Percentiles rank a stretch among this genome's conserved stretches.
phyloP scores from a whole-genome alignment of 2,329 filamentous ascomycete species.

The Graphium sp. region DNA sequence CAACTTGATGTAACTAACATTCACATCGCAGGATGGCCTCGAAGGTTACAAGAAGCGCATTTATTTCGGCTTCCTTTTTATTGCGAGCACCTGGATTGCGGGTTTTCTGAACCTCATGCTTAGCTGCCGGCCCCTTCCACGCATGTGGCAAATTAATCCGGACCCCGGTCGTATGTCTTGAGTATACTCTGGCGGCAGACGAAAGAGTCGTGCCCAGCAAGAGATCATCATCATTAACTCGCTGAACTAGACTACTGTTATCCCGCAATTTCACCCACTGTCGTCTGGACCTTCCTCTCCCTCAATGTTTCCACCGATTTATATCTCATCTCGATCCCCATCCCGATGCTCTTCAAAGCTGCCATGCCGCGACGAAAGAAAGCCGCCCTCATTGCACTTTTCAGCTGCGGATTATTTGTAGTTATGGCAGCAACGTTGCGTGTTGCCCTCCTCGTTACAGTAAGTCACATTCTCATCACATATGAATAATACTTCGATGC shows the following conservation, averaged over 20 bases:
- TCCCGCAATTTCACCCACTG: slow-evolving; percentile 28
- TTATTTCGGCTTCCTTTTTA: slow-evolving; percentile 29
- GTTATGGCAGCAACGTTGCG: slow-evolving; percentile 14
- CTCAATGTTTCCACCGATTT: slow-evolving; percentile 39
- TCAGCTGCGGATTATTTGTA: slow-evolving; percentile 21
- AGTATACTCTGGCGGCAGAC: too few relatives aligned
- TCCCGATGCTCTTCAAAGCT: slow-evolving; percentile 29
- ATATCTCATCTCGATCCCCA: slow-evolving; percentile 39
- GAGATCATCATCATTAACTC: too few relatives aligned
- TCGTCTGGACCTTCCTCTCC: slow-evolving; percentile 31
- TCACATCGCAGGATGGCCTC: slow-evolving; percentile 21
- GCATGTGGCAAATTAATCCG: slow-evolving; percentile 42
- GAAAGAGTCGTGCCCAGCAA: too few relatives aligned
- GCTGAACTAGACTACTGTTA: slow-evolving; percentile 31
- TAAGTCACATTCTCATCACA: slow-evolving; percentile 8
- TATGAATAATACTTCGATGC: too few relatives aligned
- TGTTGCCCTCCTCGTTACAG: slow-evolving; percentile 17
- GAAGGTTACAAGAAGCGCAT: slow-evolving; percentile 24
- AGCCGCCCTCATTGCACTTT: slow-evolving; percentile 16
- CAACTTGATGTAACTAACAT: too few relatives aligned
- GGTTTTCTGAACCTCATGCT: slow-evolving; percentile 31
- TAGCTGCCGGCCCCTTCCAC: slow-evolving; percentile 31
- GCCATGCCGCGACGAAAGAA: slow-evolving; percentile 18
- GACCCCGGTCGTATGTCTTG: slow-evolving; percentile 31
- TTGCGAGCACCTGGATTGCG: slow-evolving; percentile 28